Percentiles rank a stretch among this genome's conserved stretches.
Conservation (phyloP, 139 green algal genomes). For the Volvox africanus region DNA sequence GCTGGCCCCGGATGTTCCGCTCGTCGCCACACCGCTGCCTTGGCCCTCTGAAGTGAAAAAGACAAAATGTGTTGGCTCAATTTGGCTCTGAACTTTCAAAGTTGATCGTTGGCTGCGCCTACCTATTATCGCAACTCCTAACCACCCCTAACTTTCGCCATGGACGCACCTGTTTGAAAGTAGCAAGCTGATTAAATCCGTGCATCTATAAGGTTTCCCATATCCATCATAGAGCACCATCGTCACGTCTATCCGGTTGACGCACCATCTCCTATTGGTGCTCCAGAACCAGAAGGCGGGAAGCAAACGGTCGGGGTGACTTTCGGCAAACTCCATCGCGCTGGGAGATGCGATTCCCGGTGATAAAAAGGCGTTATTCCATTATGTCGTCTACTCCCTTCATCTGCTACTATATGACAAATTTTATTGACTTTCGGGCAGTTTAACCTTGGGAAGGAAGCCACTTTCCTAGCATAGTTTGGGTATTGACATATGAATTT, state of each 20-base stretch:
- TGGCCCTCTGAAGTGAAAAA: slow-evolving; percentile 13
- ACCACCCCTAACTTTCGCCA: background rate
- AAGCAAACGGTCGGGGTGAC: background rate
- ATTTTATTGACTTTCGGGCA: background rate
- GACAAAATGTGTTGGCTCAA: background rate
- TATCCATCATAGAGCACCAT: background rate
- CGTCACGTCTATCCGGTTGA: background rate
- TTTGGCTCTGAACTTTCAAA: too few relatives aligned
- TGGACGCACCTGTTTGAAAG: slow-evolving; percentile 24
- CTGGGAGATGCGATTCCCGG: too few relatives aligned
- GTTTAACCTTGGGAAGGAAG: background rate
- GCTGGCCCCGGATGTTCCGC: too few relatives aligned
- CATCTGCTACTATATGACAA: background rate
- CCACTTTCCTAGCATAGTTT: background rate
- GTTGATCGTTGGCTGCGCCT: background rate
- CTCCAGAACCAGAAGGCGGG: background rate
- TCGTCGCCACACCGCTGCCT: background rate
- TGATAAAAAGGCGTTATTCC: too few relatives aligned
- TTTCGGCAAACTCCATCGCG: background rate
- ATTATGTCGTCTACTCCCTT: background rate
- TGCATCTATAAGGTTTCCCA: background rate
- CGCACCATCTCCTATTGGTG: background rate
- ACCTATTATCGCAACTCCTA: background rate
- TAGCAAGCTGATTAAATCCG: slow-evolving; percentile 7
- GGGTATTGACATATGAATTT: slow-evolving; percentile 19